These are phyloP conservation scores for Postia placenta DNA, from an alignment of 768 basidiomycete genomes.

Conservation along the genomic window DNA sequence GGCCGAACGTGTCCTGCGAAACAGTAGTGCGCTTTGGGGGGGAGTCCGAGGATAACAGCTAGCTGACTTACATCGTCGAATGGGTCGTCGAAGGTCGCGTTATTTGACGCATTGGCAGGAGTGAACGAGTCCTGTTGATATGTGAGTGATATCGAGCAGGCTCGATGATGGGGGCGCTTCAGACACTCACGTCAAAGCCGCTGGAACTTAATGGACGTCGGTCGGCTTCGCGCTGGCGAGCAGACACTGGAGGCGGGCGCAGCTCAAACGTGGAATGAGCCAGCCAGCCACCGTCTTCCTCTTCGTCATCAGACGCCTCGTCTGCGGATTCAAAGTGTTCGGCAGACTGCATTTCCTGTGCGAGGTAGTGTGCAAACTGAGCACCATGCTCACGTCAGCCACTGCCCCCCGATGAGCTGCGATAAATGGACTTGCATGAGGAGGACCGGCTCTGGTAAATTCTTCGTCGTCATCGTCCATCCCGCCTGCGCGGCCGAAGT, in stretches of 20 bases:
- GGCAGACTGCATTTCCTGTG: conserved; percentile 62
- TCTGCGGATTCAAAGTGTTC: conserved; percentile 51
- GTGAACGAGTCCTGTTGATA: conserved; percentile 24
- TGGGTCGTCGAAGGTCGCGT: conserved; percentile 23
- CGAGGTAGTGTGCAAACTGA: conserved; percentile 78
- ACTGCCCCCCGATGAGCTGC: not conserved
- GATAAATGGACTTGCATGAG: conserved; percentile 32
- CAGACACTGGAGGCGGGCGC: conserved; percentile 22
- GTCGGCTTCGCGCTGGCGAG: conserved; percentile 17
- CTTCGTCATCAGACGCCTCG: conserved; percentile 47
- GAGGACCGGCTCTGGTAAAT: conserved; percentile 34
- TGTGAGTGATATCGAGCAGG: not conserved
- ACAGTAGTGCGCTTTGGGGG: not conserved
- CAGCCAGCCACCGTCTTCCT: conserved; percentile 76
- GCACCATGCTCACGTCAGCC: not conserved
- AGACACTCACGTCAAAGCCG: conserved; percentile 23
- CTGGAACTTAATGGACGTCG: conserved; percentile 26
- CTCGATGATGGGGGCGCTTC: not conserved
- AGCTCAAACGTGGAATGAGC: conserved; percentile 65
- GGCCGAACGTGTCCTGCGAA: conserved; percentile 40
- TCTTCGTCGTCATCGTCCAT: conserved; percentile 38
- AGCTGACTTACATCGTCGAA: conserved; percentile 40
- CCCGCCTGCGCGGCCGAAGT: conserved; percentile 52
- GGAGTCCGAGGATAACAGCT: not conserved
- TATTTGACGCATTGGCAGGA: conserved; percentile 13